These are phyloP conservation scores for Pseudozyma sp. DNA, from an alignment of 1,284 basidiomycete genomes.

Conservation along the genomic window DNA sequence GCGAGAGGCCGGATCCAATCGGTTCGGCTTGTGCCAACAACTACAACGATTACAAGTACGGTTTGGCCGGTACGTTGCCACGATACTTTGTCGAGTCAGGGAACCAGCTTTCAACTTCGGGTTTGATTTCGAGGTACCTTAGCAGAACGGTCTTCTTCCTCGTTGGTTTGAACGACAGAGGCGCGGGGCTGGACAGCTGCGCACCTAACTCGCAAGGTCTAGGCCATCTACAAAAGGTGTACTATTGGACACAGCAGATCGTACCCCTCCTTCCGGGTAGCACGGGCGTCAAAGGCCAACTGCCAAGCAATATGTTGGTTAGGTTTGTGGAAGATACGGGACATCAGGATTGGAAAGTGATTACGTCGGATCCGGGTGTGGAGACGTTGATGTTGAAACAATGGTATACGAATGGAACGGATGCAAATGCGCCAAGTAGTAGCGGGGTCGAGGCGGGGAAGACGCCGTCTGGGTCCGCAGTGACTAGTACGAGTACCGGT, in stretches of 20 bases:
- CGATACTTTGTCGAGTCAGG: slow-evolving; percentile 29
- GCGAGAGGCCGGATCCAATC: slow-evolving; percentile 33
- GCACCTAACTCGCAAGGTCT: slow-evolving; percentile 55
- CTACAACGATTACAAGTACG: slow-evolving; percentile 65
- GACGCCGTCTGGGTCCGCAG: slow-evolving; percentile 7
- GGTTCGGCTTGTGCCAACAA: slow-evolving; percentile 22
- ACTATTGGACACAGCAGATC: slow-evolving; percentile 54
- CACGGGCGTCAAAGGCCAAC: slow-evolving; percentile 25
- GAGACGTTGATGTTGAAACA: slow-evolving; percentile 55
- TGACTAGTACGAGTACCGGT: not conserved
- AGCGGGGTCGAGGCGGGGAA: slow-evolving; percentile 18
- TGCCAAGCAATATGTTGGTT: slow-evolving; percentile 45
- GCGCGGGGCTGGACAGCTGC: slow-evolving; percentile 44
- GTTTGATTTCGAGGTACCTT: slow-evolving; percentile 41
- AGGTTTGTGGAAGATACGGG: slow-evolving; percentile 38
- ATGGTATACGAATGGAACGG: slow-evolving; percentile 42
- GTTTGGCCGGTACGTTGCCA: slow-evolving; percentile 58
- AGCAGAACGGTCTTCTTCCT: slow-evolving; percentile 53
- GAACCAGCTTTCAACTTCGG: slow-evolving; percentile 3
- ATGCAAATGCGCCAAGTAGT: slow-evolving; percentile 22
- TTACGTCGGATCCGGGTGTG: slow-evolving; percentile 54
- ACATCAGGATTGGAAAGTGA: slow-evolving; percentile 56
- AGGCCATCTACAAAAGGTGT: slow-evolving; percentile 58
- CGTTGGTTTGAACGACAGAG: slow-evolving; percentile 51
- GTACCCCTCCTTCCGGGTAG: slow-evolving; percentile 51